Evolutionary conservation across 2,329 filamentous ascomycete genomes (phyloP).

Genomic region (Ophiostoma himal-ulmi): DNA sequence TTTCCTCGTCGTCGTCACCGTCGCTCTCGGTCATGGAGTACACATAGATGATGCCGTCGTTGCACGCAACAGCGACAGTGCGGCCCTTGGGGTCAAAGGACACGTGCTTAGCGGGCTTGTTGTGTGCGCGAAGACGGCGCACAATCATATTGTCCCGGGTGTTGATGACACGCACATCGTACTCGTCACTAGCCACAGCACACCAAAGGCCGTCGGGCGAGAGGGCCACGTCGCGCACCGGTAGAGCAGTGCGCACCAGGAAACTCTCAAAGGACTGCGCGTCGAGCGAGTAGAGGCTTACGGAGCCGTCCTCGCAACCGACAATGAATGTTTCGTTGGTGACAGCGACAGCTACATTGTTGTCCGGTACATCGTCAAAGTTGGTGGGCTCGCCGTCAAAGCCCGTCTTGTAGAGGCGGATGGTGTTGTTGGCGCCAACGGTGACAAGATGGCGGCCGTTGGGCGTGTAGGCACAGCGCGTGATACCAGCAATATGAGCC

Average conservation of each 20-base stretch:
- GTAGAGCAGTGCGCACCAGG: constrained; percentile 75
- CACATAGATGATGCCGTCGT: constrained; percentile 82
- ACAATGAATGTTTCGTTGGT: constrained; percentile 78
- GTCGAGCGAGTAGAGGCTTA: constrained; percentile 82
- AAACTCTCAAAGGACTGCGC: constrained; percentile 71
- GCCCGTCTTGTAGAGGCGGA: constrained; percentile 85
- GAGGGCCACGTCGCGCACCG: constrained; percentile 78
- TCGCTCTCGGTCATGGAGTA: constrained; percentile 76
- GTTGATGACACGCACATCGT: constrained; percentile 83
- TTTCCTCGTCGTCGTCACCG: constrained; percentile 20
- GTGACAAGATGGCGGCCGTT: constrained; percentile 83
- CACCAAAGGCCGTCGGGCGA: constrained; percentile 80
- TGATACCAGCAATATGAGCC: constrained; percentile 78
- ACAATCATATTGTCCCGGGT: constrained; percentile 71
- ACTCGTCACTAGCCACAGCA: constrained; percentile 93
- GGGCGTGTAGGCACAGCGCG: constrained; percentile 82
- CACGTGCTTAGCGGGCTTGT: constrained; percentile 83
- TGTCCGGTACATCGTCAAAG: constrained; percentile 84
- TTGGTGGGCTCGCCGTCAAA: constrained; percentile 89
- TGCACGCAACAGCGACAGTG: constrained; percentile 73
- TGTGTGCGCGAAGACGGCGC: constrained; percentile 74
- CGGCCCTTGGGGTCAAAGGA: constrained; percentile 77
- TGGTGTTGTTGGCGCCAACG: constrained; percentile 86
- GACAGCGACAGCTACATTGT: constrained; percentile 72
- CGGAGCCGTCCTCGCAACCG: constrained; percentile 91